Conservation (phyloP, 2,329 filamentous ascomycete genomes). For the Ceratocystis papillata region DNA sequence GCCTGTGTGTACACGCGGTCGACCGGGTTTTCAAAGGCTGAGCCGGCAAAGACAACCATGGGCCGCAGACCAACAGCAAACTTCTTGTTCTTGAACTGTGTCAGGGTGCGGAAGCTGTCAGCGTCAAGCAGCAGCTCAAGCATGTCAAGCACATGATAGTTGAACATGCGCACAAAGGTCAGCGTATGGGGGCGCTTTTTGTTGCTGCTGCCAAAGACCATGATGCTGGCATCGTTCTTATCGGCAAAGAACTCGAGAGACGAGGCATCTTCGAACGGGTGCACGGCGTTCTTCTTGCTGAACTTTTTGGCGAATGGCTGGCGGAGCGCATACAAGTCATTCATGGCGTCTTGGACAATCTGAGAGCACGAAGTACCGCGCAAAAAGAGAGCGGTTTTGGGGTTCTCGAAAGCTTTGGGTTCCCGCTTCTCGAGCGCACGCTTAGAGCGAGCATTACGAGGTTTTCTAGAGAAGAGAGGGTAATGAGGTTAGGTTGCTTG, state of each 20-base stretch:
- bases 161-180: conserved; percentile 72
- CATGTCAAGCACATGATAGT: conserved; percentile 87
- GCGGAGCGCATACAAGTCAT: conserved; percentile 75
- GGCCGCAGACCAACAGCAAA: conserved; percentile 75
- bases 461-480: conserved; percentile 38
- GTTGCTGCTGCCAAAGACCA: conserved; percentile 72
- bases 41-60: conserved; percentile 82
- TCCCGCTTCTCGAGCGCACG: conserved; percentile 87
- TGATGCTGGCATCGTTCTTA: conserved; percentile 85
- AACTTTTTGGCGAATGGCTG: conserved; percentile 80
- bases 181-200: conserved; percentile 95
- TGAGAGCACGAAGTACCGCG: conserved; percentile 78
- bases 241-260: conserved; percentile 90
- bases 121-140: conserved; percentile 76
- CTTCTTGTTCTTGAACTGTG: conserved; percentile 66
- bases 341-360: conserved; percentile 69
- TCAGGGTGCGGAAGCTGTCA: conserved; percentile 56
- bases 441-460: conserved; percentile 74
- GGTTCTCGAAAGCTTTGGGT: conserved; percentile 78
- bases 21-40: conserved; percentile 73
- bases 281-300: conserved; percentile 91
- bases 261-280: conserved; percentile 82
- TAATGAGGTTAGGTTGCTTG: neutral
- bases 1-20: conserved; percentile 70
- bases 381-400: conserved; percentile 81